Evolutionary conservation across 441 rosid species (phyloP).

Genomic region (Gossypium lobatum): DNA sequence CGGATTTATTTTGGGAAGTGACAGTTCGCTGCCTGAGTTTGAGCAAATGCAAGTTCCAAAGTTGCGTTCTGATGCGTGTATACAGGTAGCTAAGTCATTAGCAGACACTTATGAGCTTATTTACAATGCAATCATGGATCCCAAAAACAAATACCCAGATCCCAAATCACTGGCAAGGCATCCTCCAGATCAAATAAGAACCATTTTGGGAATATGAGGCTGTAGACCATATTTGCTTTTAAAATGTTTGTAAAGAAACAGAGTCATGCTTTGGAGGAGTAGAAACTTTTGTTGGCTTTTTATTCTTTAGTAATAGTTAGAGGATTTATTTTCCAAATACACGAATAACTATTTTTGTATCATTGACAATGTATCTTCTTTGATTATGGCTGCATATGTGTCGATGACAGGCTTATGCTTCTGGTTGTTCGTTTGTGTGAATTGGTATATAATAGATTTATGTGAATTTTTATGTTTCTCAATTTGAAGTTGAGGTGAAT

Average conservation of each 20-base stretch:
- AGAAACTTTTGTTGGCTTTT: neutral
- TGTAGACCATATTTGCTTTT: neutral
- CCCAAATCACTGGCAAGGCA: slow-evolving; percentile 87
- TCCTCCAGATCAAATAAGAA: slow-evolving; percentile 91
- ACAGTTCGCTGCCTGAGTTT: slow-evolving; percentile 80
- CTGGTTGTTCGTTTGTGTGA: neutral
- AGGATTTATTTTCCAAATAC: neutral
- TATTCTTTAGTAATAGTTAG: neutral
- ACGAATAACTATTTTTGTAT: neutral
- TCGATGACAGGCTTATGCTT: neutral
- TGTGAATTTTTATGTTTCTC: neutral
- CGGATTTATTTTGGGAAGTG: slow-evolving; percentile 80
- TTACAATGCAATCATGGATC: slow-evolving; percentile 64
- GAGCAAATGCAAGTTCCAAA: slow-evolving; percentile 93
- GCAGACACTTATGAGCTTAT: slow-evolving; percentile 79
- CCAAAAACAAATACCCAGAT: slow-evolving; percentile 61
- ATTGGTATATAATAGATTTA: neutral
- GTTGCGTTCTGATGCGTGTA: slow-evolving; percentile 71
- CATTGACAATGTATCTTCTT: neutral
- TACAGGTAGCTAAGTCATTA: slow-evolving; percentile 62
- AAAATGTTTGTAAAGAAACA: neutral
- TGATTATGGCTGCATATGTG: neutral
- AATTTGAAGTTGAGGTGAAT: neutral
- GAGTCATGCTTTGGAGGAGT: neutral
- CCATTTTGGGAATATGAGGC: slow-evolving; percentile 77